Base-by-base conservation (phyloP, 2,329 filamentous ascomycete genomes). In the Neonectria ditissima region DNA sequence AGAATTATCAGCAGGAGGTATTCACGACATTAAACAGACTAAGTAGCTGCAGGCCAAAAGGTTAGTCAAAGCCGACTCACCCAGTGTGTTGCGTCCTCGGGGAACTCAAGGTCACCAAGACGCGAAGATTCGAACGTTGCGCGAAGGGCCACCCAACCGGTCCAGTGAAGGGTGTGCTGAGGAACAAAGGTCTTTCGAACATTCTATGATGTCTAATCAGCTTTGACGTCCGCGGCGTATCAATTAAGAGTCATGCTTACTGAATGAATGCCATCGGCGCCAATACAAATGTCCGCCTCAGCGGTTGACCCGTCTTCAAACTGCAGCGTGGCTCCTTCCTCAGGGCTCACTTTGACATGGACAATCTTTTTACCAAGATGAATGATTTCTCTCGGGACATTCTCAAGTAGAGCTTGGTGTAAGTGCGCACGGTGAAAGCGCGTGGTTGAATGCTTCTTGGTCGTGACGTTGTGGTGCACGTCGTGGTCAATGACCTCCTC, bases 211-310 rank as follows among this genome's bases (percentile, higher is more conserved):
- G n/a, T n/a, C n/a, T n/a, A n/a, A n/a, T n/a, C n/a, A n/a, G n/a
- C n/a, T n/a, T n/a, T n/a, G n/a, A n/a, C n/a, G n/a, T n/a, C n/a
- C 13, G 10, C 13, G 8, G 4, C 9, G 20, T 20, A 7, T 1
- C 7, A 10, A 10, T 5, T 9, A 10, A 0, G 13, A 8, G 39
- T 1, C 20, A 32, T 8, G 24, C 61, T 2, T 39, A 78, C 75
- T 20, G 83, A 86, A 67, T 83, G 82, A 50, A 87, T 82, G 41
- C 86, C 86, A 70, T 87, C 85, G 0, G 84, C 81, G 1, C 84
- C 85, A 16, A 87, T 78, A 24, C 86, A 69, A 43, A 86, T 71
- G 65, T 87, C 83, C 0, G 82, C 83, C 0, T 73, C 70, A 0
- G 76, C 76, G 3, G 71, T 76, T 0, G 78, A 80, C 6, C 82